Evolutionary conservation across 768 basidiomycete genomes (phyloP).

Genomic region (Kwoniella europaea): DNA sequence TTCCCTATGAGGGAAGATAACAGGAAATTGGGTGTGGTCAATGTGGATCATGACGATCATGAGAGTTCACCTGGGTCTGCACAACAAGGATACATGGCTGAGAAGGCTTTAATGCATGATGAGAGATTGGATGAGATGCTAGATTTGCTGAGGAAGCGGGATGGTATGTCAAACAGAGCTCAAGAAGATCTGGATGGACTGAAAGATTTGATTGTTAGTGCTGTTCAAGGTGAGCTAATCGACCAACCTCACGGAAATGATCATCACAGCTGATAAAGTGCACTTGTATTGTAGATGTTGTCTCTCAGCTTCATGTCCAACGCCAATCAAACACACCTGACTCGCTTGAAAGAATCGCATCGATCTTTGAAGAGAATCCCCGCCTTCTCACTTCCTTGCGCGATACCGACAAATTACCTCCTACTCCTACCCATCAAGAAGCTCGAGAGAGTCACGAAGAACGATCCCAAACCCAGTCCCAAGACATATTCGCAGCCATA

Average conservation of each 20-base stretch:
- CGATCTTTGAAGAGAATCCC: slow-evolving; percentile 20
- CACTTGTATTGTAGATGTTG: background rate
- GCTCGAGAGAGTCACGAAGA: background rate
- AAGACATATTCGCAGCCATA: slow-evolving; percentile 21
- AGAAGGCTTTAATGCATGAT: background rate
- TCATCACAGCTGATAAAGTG: background rate
- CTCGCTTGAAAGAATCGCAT: background rate
- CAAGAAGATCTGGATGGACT: background rate
- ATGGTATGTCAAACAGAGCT: no score
- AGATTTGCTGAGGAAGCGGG: background rate
- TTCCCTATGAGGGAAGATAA: slow-evolving; percentile 23
- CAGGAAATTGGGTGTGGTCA: slow-evolving; percentile 13
- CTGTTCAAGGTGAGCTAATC: slow-evolving; percentile 3
- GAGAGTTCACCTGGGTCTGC: background rate
- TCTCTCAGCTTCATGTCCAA: background rate
- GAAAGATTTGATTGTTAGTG: background rate
- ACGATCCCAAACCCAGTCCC: background rate
- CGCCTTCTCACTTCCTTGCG: slow-evolving; percentile 9
- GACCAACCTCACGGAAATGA: no score
- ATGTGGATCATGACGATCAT: background rate
- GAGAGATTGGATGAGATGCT: slow-evolving; percentile 1
- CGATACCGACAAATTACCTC: background rate
- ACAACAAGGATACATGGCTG: background rate
- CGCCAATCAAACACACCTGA: background rate
- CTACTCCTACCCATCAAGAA: background rate